phyloP scores from a whole-genome alignment of 1,284 basidiomycete species.

The Waitea zeae region DNA sequence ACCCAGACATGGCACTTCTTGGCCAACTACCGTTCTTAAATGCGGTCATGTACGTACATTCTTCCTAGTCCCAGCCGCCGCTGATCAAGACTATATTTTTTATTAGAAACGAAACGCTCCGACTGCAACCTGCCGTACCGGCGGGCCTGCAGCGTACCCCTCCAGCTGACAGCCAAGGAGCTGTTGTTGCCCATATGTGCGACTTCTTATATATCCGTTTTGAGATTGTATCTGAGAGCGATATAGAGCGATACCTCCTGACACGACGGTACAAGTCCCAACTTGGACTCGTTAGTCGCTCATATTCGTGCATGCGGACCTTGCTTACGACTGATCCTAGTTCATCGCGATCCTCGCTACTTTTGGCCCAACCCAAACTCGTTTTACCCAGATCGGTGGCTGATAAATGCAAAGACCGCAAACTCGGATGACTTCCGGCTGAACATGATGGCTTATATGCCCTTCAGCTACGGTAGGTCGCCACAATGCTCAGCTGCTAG shows the following conservation, averaged over 20 bases:
- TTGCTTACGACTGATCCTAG: conserved; percentile 11
- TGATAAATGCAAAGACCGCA: conserved; percentile 8
- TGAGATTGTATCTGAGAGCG: no score
- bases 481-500: no score
- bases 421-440: neutral
- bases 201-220: neutral
- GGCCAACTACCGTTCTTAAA: neutral
- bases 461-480: conserved; percentile 6
- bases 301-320: no score
- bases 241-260: neutral
- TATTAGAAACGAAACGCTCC: neutral
- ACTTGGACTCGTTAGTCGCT: conserved; percentile 5
- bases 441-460: neutral
- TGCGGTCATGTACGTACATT: neutral
- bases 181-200: conserved; percentile 7
- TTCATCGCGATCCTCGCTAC: conserved; percentile 22
- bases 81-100: neutral
- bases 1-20: neutral
- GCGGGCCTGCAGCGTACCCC: conserved; percentile 17
- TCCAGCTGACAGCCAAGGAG: conserved; percentile 8
- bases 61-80: no score
- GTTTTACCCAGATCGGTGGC: conserved; percentile 27
- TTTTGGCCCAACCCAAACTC: conserved; percentile 22
- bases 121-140: neutral
- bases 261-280: neutral